phyloP scores from a whole-genome alignment of 352 stramenopile genomes.

The Pythium folliculosum region DNA sequence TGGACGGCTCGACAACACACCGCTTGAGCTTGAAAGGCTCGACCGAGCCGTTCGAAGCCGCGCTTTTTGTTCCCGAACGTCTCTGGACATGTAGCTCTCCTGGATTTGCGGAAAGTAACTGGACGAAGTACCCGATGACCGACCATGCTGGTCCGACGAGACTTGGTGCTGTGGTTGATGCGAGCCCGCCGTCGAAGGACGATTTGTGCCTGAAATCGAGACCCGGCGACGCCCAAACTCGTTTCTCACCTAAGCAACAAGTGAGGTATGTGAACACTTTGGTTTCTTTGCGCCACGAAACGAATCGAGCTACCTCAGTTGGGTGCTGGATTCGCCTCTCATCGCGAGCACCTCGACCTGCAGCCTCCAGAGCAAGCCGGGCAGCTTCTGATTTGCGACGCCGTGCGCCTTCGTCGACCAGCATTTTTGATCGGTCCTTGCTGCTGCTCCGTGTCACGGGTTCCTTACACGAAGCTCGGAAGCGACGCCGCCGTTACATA shows the following conservation, averaged over 20 bases:
- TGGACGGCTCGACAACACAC: background rate
- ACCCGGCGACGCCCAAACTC: background rate
- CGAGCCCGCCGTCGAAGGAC: constrained; percentile 37
- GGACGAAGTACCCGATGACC: constrained; percentile 32
- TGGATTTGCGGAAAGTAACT: constrained; percentile 62
- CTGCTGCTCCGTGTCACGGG: background rate
- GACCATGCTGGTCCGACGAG: constrained; percentile 31
- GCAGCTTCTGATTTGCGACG: constrained; percentile 13
- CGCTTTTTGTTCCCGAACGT: constrained; percentile 42
- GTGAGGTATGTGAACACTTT: background rate
- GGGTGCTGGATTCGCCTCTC: constrained; percentile 39
- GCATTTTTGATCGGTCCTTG: background rate
- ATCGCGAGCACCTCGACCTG: constrained; percentile 24
- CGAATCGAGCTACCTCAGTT: constrained; percentile 29
- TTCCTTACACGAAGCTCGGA: background rate
- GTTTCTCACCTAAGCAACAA: background rate
- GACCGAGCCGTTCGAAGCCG: constrained; percentile 1
- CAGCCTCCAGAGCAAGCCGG: constrained; percentile 9
- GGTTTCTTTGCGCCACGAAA: background rate
- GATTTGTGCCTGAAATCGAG: constrained; percentile 12
- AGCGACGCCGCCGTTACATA: constrained; percentile 16
- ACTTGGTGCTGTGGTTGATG: constrained; percentile 17
- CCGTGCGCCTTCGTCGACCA: background rate
- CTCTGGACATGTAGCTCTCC: constrained; percentile 41
- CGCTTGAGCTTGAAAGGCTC: background rate